A percentile compares a stretch with the other conserved stretches of the same genome.
phyloP scores from a whole-genome alignment of 2,329 filamentous ascomycete species.

The Aspergillus melleus region DNA sequence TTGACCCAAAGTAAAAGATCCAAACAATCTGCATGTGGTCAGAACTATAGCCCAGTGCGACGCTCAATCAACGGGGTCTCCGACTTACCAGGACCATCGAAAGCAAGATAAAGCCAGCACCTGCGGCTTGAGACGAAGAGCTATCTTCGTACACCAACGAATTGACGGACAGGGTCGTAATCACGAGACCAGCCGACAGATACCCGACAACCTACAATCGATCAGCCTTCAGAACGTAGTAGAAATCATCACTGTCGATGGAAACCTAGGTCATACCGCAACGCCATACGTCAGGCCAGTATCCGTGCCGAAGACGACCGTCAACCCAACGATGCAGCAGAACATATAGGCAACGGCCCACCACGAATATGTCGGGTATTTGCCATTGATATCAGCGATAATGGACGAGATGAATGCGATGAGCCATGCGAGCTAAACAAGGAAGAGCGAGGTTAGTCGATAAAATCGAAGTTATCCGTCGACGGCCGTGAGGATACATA shows the following conservation, averaged over 20 bases:
- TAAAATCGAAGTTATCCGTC: not conserved
- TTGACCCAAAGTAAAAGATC: conserved; percentile 98
- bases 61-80: conserved; percentile 16
- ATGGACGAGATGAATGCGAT: conserved; percentile 88
- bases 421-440: conserved; percentile 80
- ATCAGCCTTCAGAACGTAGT: conserved; percentile 24
- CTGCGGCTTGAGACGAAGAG: conserved; percentile 74
- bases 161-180: conserved; percentile 84
- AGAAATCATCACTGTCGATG: not conserved
- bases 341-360: conserved; percentile 87
- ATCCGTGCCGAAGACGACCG: conserved; percentile 80
- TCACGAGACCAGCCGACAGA: conserved; percentile 76
- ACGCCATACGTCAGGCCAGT: conserved; percentile 86
- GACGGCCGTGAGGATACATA: conserved; percentile 52
- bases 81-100: conserved; percentile 82
- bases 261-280: conserved; percentile 55
- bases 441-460: conserved; percentile 12
- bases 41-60: conserved; percentile 4
- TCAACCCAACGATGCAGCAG: conserved; percentile 76
- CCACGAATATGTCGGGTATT: conserved; percentile 87
- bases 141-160: conserved; percentile 75
- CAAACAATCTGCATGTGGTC: conserved; percentile 74
- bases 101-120: conserved; percentile 88
- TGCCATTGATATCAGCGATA: conserved; percentile 60
- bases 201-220: conserved; percentile 73